Percentiles rank a stretch among this genome's conserved stretches.
Conservation (phyloP, 306 rosid species). For the Mucuna pruriens region DNA sequence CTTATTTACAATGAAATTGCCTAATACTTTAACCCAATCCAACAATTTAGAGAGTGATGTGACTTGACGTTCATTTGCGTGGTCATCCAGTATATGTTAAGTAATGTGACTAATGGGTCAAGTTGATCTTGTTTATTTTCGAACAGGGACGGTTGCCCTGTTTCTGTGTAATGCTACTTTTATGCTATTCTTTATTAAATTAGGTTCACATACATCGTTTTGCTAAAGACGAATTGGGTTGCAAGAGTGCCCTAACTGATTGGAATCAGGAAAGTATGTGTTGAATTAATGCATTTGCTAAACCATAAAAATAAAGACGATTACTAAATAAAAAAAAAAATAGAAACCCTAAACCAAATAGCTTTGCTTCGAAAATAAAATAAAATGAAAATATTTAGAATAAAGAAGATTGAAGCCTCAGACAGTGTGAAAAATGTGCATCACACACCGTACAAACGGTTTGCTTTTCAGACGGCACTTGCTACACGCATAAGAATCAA, state of each 20-base stretch:
- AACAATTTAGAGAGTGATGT: not conserved
- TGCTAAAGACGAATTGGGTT: no score
- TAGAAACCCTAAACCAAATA: not conserved
- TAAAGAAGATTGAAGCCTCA: conserved; percentile 15
- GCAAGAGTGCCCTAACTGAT: not conserved
- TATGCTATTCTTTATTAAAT: no score
- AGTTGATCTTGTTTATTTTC: not conserved
- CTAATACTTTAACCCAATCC: not conserved
- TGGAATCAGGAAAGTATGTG: not conserved
- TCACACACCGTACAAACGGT: not conserved
- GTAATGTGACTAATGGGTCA: not conserved
- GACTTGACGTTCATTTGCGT: no score
- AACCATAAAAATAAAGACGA: not conserved
- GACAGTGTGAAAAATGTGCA: conserved; percentile 29
- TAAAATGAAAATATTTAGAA: not conserved
- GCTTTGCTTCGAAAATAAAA: not conserved
- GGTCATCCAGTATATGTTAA: no score
- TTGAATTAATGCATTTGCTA: not conserved
- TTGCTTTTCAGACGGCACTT: conserved; percentile 37
- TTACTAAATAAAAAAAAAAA: not conserved
- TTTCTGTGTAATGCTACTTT: not conserved
- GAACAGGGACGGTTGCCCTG: not conserved
- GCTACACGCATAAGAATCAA: conserved; percentile 17
- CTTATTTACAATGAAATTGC: no score
- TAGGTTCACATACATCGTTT: no score